Evolutionary conservation across 2,329 filamentous ascomycete species (phyloP), one percentile per base, ranked within the genome.

Genomic region (Ophiostoma tasmaniense): DNA sequence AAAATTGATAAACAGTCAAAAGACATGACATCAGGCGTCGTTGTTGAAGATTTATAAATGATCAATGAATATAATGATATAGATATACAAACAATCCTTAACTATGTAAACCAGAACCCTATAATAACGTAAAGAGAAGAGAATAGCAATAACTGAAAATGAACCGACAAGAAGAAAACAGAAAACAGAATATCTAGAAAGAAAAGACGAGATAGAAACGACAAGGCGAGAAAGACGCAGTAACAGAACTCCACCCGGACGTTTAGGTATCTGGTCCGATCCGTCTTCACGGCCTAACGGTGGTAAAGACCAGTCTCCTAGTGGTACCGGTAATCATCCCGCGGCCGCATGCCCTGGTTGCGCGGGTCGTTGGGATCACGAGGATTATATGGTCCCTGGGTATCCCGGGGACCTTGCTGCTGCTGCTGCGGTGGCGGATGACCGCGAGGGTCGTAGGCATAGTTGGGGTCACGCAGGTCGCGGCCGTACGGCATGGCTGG

Each of bases 361-460:
- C 72, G 71, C 10, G 71, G 71, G 28, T 72, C 70, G 3, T 50
- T 64, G 11, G 66, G 68, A 25, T 71, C 70, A 1, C 69, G 69
- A n/a, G 67, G 66, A 17, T 73, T 70, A 20, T 71, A 70, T 2
- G 66, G 52, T 4, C 42, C 66, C 7, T 50, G 42, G 20, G 7
- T 25, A 8, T 52, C 37, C 5, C n/a, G 64, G 1, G 62, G 52
- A 28, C 37, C 45, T 30, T 22, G 68, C 17, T 64, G 61, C 28
- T 62, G 59, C 28, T 61, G 55, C 50, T 68, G 66, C 13, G 68
- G 71, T 5, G 71, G 70, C 33, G 73, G 73, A 3, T 71, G 73
- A 1, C 71, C 71, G 2, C 74, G 73, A 11, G 66, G 69, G n/a
- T 77, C 75, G 68, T 75, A 77, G 1, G 76, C 76, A 66, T 76